A percentile compares a stretch with the other conserved stretches of the same genome.
These are phyloP conservation scores for Heracleum sosnowskyi DNA, from an alignment of 129 eudicot genomes.

Conservation along the genomic window DNA sequence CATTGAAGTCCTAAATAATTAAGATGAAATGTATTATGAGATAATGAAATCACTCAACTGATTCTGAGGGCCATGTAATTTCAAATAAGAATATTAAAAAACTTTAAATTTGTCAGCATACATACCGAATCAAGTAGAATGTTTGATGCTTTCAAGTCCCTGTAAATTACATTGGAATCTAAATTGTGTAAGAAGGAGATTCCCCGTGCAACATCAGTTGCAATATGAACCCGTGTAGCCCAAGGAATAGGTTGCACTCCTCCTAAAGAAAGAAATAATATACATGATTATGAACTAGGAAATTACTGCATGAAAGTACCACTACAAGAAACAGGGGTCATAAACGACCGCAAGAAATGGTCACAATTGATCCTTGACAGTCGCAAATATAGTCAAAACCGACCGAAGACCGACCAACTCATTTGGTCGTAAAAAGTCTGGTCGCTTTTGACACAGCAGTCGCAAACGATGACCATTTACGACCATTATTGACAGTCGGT, in stretches of 20 bases:
- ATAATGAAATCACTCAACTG: not conserved
- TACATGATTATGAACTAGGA: not conserved
- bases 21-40: not conserved
- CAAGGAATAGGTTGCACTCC: conserved; percentile 52
- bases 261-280: conserved; percentile 27
- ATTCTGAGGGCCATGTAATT: not conserved
- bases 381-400: too few species aligned
- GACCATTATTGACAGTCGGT: too few species aligned
- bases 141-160: conserved; percentile 68
- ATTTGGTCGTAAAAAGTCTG: too few species aligned
- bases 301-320: not conserved
- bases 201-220: conserved; percentile 65
- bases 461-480: too few species aligned
- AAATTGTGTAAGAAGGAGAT: conserved; percentile 55
- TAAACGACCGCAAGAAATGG: too few species aligned
- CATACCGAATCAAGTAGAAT: conserved; percentile 62
- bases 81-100: not conserved
- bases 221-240: conserved; percentile 56
- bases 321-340: too few species aligned
- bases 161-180: conserved; percentile 54
- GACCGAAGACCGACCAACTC: too few species aligned
- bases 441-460: too few species aligned
- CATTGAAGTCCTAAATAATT: conserved; percentile 46
- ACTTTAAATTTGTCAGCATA: conserved; percentile 7
- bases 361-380: too few species aligned